Percentiles rank a stretch among this genome's conserved stretches.
These are phyloP conservation scores for Aspergillus bertholletiae DNA, from an alignment of 495 filamentous ascomycete genomes.

Conservation along the genomic window DNA sequence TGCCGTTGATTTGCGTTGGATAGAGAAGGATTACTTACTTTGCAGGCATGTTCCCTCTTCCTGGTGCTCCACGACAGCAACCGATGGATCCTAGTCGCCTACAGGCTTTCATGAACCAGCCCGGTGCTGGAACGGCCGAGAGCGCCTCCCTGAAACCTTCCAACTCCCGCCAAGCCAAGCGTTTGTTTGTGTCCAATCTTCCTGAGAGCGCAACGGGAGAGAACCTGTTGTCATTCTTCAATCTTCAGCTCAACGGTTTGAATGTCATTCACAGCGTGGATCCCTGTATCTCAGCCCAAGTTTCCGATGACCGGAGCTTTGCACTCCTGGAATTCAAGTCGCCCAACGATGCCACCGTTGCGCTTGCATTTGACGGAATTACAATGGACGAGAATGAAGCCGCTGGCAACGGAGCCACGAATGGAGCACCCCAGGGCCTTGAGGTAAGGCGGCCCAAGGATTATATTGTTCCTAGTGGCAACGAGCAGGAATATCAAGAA, in stretches of 20 bases:
- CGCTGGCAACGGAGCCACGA: slow-evolving; percentile 49
- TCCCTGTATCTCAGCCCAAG: slow-evolving; percentile 79
- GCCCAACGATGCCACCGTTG: slow-evolving; percentile 83
- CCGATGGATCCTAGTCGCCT: slow-evolving; percentile 94
- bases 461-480: slow-evolving; percentile 84
- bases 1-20: not conserved
- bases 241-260: slow-evolving; percentile 88
- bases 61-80: slow-evolving; percentile 90
- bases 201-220: slow-evolving; percentile 68
- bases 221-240: slow-evolving; percentile 79
- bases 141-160: slow-evolving; percentile 82
- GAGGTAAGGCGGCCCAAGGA: slow-evolving; percentile 90
- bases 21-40: slow-evolving; percentile 7
- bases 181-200: slow-evolving; percentile 82
- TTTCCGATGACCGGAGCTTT: slow-evolving; percentile 73
- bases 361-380: slow-evolving; percentile 84
- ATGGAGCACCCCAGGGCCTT: slow-evolving; percentile 59
- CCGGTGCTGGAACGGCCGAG: slow-evolving; percentile 67
- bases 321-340: slow-evolving; percentile 91
- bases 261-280: slow-evolving; percentile 84
- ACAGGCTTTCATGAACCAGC: slow-evolving; percentile 92
- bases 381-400: slow-evolving; percentile 72
- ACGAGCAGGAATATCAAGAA: slow-evolving; percentile 70
- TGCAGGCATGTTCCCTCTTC: slow-evolving; percentile 90
- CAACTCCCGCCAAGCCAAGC: slow-evolving; percentile 89